phyloP scores from a whole-genome alignment of 306 rosid species.

The Biancaea sappan region DNA sequence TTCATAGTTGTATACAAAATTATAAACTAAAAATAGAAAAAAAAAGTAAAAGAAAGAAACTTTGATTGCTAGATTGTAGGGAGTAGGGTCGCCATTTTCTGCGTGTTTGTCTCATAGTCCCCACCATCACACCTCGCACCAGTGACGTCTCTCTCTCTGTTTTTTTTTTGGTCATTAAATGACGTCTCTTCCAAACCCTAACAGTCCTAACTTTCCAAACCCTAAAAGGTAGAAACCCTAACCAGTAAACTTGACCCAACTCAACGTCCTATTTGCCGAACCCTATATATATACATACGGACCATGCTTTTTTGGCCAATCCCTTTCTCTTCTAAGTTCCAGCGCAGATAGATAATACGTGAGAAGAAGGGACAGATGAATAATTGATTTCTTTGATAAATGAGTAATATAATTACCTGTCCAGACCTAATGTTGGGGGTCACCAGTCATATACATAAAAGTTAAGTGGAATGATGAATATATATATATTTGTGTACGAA shows the following conservation, averaged over 20 bases:
- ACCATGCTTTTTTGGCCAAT: background rate
- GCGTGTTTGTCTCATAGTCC: background rate
- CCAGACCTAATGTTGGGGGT: too few relatives aligned
- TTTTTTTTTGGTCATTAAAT: too few relatives aligned
- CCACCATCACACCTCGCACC: conserved; percentile 15
- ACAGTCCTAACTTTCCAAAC: conserved; percentile 17
- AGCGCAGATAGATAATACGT: too few relatives aligned
- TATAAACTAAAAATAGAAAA: background rate
- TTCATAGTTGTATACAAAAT: too few relatives aligned
- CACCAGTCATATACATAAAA: too few relatives aligned
- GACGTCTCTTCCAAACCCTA: conserved; percentile 48
- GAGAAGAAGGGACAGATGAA: too few relatives aligned
- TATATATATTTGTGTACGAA: background rate
- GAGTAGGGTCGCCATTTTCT: conserved; percentile 31
- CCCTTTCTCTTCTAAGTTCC: too few relatives aligned
- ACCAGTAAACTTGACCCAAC: background rate
- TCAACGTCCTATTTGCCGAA: background rate
- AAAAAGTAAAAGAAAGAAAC: background rate
- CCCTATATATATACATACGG: background rate
- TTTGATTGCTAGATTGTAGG: conserved; percentile 7
- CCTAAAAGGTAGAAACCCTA: conserved; percentile 7
- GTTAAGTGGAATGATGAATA: too few relatives aligned
- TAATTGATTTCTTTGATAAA: too few relatives aligned
- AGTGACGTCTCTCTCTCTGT: conserved; percentile 51
- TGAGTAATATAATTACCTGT: too few relatives aligned